A percentile compares a stretch with the other conserved stretches of the same genome.
Conservation (phyloP, 805 yeast genomes). For the Jamesozyma piceae region DNA sequence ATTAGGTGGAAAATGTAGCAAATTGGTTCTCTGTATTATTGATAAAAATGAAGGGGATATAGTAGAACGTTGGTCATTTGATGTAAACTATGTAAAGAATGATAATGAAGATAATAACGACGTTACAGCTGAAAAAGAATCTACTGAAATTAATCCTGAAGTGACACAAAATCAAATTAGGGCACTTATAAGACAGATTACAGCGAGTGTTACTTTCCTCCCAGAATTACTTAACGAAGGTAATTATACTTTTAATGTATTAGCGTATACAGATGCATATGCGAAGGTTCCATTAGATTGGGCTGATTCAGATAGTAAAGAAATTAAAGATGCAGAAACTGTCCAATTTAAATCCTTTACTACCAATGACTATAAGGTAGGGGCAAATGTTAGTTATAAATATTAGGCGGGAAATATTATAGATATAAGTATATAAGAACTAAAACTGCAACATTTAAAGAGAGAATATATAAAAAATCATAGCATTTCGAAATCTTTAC, state of each 20-base stretch:
- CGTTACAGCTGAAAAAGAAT: constrained; percentile 25
- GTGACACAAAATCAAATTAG: constrained; percentile 70
- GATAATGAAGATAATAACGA: constrained; percentile 4
- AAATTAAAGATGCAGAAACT: constrained; percentile 49
- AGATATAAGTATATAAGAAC: not conserved
- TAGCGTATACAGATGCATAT: constrained; percentile 68
- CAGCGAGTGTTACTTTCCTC: constrained; percentile 76
- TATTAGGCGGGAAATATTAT: constrained; percentile 6
- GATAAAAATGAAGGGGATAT: constrained; percentile 56
- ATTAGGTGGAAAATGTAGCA: constrained; percentile 54
- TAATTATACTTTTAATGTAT: constrained; percentile 68
- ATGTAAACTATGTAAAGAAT: constrained; percentile 33
- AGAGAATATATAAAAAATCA: not conserved
- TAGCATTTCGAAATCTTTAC: too few relatives aligned
- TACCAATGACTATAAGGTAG: constrained; percentile 61
- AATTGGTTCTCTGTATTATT: constrained; percentile 64
- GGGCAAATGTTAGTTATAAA: constrained; percentile 52
- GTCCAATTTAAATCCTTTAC: constrained; percentile 62
- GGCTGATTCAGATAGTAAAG: constrained; percentile 66
- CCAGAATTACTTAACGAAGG: constrained; percentile 57
- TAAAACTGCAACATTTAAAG: not conserved
- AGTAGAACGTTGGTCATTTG: constrained; percentile 84
- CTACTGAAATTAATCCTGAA: constrained; percentile 7
- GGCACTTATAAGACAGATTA: constrained; percentile 76
- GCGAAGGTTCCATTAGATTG: constrained; percentile 70